A percentile compares a stretch with the other conserved stretches of the same genome.
Conservation (phyloP, 805 yeast genomes). For the Sugiyamaella floridensis region DNA sequence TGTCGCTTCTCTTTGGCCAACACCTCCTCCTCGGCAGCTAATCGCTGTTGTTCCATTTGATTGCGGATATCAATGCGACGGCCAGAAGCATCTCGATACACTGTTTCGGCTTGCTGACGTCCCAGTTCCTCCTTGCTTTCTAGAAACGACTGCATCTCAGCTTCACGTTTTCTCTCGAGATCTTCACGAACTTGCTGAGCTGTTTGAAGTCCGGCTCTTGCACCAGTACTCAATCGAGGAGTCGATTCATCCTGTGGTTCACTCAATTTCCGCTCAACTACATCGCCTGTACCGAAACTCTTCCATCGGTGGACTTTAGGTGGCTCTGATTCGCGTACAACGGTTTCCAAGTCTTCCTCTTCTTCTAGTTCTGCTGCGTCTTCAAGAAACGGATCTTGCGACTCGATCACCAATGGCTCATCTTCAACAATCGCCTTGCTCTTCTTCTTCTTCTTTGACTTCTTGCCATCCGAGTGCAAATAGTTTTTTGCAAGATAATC, state of each 20-base stretch:
- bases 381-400: conserved; percentile 10
- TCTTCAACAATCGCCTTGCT: conserved; percentile 10
- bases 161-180: conserved; percentile 29
- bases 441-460: conserved; percentile 27
- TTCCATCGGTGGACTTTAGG: conserved; percentile 30
- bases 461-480: conserved; percentile 28
- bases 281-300: conserved; percentile 13
- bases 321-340: conserved; percentile 25
- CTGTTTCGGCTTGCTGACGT: conserved; percentile 32
- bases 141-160: conserved; percentile 29
- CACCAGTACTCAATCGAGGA: conserved; percentile 15
- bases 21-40: conserved; percentile 23
- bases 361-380: conserved; percentile 9
- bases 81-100: conserved; percentile 61
- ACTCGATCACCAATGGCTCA: conserved; percentile 19
- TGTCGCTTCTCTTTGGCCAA: conserved; percentile 17
- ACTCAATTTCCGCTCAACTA: background rate
- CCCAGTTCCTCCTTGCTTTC: conserved; percentile 50
- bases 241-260: background rate
- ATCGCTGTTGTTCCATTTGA: conserved; percentile 20
- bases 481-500: conserved; percentile 44
- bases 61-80: conserved; percentile 39
- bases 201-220: conserved; percentile 41
- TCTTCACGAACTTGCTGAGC: conserved; percentile 38
- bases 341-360: conserved; percentile 6